These are phyloP conservation scores for Toxoplasma gondii DNA, from an alignment of 169 alveolate species.

Conservation along the genomic window DNA sequence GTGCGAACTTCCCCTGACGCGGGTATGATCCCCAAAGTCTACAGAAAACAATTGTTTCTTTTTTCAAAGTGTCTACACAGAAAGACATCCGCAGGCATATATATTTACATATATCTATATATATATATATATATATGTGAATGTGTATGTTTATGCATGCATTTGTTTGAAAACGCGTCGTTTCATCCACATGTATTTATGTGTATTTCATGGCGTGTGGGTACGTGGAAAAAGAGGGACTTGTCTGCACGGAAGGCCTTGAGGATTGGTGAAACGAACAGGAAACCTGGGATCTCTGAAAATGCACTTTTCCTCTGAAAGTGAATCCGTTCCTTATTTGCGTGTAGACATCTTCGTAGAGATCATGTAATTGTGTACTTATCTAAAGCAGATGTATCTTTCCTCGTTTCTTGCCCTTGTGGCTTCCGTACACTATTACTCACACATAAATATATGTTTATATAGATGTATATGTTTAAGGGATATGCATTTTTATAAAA, in stretches of 20 bases:
- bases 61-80: neutral
- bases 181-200: neutral
- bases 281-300: no score
- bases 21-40: neutral
- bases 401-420: no score
- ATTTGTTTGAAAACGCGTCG: neutral
- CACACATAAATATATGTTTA: neutral
- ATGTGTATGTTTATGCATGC: neutral
- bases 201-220: neutral
- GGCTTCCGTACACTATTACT: no score
- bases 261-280: no score
- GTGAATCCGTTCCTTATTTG: no score
- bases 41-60: neutral
- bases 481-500: no score
- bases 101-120: neutral
- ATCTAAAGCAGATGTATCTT: no score
- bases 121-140: neutral
- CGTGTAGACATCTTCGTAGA: no score
- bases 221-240: no score
- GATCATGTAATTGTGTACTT: no score
- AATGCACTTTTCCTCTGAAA: no score
- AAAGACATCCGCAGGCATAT: neutral
- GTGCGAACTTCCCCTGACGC: constrained; percentile 61
- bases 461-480: neutral
- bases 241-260: no score